Evolutionary conservation across 2,329 filamentous ascomycete species (phyloP), one percentile per base, ranked within the genome.

Genomic region (Ophiostoma ulmi): DNA sequence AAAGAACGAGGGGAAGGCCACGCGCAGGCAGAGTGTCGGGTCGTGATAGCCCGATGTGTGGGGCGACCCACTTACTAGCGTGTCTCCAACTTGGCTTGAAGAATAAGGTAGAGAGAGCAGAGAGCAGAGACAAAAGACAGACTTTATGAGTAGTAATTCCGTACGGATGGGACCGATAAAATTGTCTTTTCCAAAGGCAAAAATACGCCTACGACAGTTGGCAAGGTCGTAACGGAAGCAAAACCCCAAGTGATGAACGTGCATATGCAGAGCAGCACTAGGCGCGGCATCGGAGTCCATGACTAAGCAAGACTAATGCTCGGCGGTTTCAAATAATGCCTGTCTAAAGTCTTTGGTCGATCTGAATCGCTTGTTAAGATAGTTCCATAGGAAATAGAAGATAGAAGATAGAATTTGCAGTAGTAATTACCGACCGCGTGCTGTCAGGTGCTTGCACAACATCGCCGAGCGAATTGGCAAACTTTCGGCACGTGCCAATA

Each of bases 401-500:
- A 13, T 20, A n/a, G 5, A 48, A 20, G 41, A 13, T 20, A n/a
- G 5, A 48, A 20, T 20, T 20, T 20, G 44, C 44, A 48, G 44
- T 20, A 48, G n/a, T n/a, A n/a, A n/a, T 3, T 31, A 31, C n/a
- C 52, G 5, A 26, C n/a, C 3, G n/a, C 52, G 22, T 26, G n/a
- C n/a, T 13, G 52, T 26, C 52, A 58, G 52, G 22, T 58, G 52
- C 52, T 14, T 67, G 38, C 36, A 39, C 52, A 58, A 26, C 52
- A 58, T 26, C n/a, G 52, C 41, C 22, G 63, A 22, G 35, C 63
- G 17, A 66, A 36, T 35, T n/a, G 31, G 31, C 63, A 39, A 39
- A 38, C 8, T 44, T 39, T 68, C 61, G 67, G 66, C 70, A 71
- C 55, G 58, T 71, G 70, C 66, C 26, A 65, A 11, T 22, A 31